Conservation (phyloP, 2,329 filamentous ascomycete genomes). For the Pseudogymnoascus sp. region DNA sequence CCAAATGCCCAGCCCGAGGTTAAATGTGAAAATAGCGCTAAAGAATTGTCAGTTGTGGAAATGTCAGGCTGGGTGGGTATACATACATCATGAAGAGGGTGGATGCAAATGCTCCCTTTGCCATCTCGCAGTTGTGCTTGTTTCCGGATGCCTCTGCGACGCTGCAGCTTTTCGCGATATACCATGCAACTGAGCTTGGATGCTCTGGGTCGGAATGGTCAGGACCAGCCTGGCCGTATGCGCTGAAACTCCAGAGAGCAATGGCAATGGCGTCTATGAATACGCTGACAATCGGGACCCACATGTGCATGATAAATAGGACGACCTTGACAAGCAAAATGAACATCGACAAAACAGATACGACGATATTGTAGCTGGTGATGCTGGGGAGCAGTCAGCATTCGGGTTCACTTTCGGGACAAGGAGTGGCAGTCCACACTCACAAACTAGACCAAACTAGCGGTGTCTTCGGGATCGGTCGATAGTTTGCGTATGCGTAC, state of each 20-base stretch:
- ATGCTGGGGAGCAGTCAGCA: conserved; percentile 42
- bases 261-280: conserved; percentile 50
- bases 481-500: conserved; percentile 67
- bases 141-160: conserved; percentile 47
- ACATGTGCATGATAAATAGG: conserved; percentile 62
- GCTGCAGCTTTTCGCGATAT: conserved; percentile 61
- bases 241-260: conserved; percentile 55
- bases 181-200: conserved; percentile 61
- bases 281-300: conserved; percentile 56
- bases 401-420: conserved; percentile 11
- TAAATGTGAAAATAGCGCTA: conserved; percentile 53
- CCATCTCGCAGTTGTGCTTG: conserved; percentile 55
- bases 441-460: conserved; percentile 68
- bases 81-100: conserved; percentile 62
- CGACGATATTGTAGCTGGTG: conserved; percentile 68
- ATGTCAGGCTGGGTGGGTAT: conserved; percentile 5
- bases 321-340: conserved; percentile 64
- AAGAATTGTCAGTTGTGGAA: conserved; percentile 10
- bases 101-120: conserved; percentile 58
- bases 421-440: conserved; percentile 30
- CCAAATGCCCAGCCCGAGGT: conserved; percentile 52
- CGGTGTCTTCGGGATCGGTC: conserved; percentile 52
- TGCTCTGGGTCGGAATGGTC: conserved; percentile 61
- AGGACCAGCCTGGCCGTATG: conserved; percentile 64
- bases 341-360: conserved; percentile 69